Evolutionary conservation across 192 early-diverging fungal species (phyloP), one percentile per base, ranked within the genome.

Genomic region (Lunasporangiospora selenospora): DNA sequence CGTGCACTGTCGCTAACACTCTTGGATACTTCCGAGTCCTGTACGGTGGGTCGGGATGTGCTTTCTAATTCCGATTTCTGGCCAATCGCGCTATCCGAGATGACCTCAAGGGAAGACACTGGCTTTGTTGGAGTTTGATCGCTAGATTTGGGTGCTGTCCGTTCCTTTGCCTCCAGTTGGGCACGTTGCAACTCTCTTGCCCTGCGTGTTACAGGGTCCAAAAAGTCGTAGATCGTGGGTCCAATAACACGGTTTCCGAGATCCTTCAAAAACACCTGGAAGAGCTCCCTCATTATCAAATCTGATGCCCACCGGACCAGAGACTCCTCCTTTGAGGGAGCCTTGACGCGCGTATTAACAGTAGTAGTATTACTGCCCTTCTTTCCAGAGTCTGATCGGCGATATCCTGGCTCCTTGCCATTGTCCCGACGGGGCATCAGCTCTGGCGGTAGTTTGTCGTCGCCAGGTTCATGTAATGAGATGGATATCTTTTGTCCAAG

Each of bases 261-360:
- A 63, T 85, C 83, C 52, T 82, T 82, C 19, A 81, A 40, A 49
- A 85, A 82, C 23, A 85, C 79, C 32, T 85, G 75, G 15, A 75
- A 73, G 23, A 85, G 67, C 60, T 85, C 77, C 34, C 65, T 54
- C 40, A 76, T 75, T 10, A 85, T 62, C 34, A 81, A 58, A 32
- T 76, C 50, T 38, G 78, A 75, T n/a, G 81, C 60, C 49, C 75
- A 76, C 8, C 59, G 63, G 12, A 70, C 53, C 24, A 79, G 37
- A 9, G 78, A 58, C 16, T 66, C 57, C 0, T 65, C 65, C 34
- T 76, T 65, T 12, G 66, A 55, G 0, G 57, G 67, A 2, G 57
- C 52, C 42, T 78, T 59, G 6, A 32, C 24, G 30, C 51, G 54
- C n/a, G 56, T 48, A 19, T 48, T 58, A 29, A 37, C 26, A 7